Base-by-base conservation (phyloP, 306 rosid species). In the Cicer cuneatum region DNA sequence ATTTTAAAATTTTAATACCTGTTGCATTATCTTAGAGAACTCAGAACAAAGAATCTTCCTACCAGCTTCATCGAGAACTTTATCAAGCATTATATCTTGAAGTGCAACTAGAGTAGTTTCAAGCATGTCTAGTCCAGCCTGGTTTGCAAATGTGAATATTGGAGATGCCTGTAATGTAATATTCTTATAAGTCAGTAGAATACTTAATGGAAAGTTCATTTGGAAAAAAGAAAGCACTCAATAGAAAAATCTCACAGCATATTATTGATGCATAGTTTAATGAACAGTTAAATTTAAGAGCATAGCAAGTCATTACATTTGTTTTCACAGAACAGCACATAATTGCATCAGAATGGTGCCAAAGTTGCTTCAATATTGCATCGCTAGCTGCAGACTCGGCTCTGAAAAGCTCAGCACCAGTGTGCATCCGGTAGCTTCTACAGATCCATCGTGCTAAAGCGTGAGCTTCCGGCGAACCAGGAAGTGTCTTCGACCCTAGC, bases 121-220 rank as follows among this genome's bases (percentile, higher is more conserved):
- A 8, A 94, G 98, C 97, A 94, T 90, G 89, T 94, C 97, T 2
- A 94, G 89, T 4, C 99, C 99, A 8, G 99, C 97, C 74, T 92
- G 99, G 84, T 94, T 94, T 6, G 97, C 92, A 75, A 94, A 94
- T 73, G 93, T 92, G 88, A 94, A 94, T 12, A 92, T 87, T 0
- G 99, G 96, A 66, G 97, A 89, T 60, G 97, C 90, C 99, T 94
- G 92, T 64, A 83, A 88, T 72, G 33, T 2, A 83, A 74, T 10
- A 41, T 10, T 43, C 76, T 42, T 15, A 2, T 7, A 29, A 75
- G 66, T 64, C 42, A 74, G 45, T 2, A 33, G 9, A 21, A 11
- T 57, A 9, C 59, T 60, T 7, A 61, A 40, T 19, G 7, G 12
- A 14, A 2, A 60, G 24, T 38, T 41, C 7, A 54, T 48, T 48